A percentile compares a stretch with the other conserved stretches of the same genome.
These are phyloP conservation scores for Talaromyces sp. DNA, from an alignment of 2,329 filamentous ascomycete species.

Conservation along the genomic window DNA sequence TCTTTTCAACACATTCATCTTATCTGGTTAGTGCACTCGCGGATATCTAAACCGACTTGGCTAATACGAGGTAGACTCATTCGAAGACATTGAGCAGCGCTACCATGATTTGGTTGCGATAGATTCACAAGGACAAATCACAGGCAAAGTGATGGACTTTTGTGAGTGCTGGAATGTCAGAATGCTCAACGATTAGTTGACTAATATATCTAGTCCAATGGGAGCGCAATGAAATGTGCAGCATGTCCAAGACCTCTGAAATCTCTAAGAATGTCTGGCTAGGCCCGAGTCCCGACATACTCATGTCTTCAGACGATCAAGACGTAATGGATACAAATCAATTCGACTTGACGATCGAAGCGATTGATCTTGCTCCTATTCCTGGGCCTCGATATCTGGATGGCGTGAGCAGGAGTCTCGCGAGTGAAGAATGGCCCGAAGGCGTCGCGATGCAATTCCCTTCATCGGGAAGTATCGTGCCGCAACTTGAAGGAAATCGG, in stretches of 20 bases:
- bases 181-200: background rate
- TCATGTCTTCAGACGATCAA: constrained; percentile 42
- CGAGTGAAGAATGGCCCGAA: constrained; percentile 40
- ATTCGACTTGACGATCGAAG: constrained; percentile 84
- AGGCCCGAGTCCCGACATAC: constrained; percentile 75
- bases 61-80: constrained; percentile 51
- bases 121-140: constrained; percentile 66
- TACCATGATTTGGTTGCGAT: constrained; percentile 70
- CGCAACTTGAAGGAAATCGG: constrained; percentile 74
- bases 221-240: constrained; percentile 87
- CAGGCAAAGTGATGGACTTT: constrained; percentile 80
- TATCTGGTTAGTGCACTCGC: constrained; percentile 49
- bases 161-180: constrained; percentile 45
- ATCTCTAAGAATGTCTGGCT: constrained; percentile 88
- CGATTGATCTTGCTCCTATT: constrained; percentile 76
- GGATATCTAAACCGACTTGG: too few relatives aligned
- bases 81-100: constrained; percentile 66
- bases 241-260: constrained; percentile 84
- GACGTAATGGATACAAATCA: constrained; percentile 49
- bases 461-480: constrained; percentile 86
- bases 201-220: constrained; percentile 57
- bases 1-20: constrained; percentile 80
- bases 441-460: constrained; percentile 69
- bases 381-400: constrained; percentile 65
- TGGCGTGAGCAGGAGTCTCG: constrained; percentile 56